Conservation (phyloP, 192 early-diverging fungal genomes). For the Entrophospora sp. region DNA sequence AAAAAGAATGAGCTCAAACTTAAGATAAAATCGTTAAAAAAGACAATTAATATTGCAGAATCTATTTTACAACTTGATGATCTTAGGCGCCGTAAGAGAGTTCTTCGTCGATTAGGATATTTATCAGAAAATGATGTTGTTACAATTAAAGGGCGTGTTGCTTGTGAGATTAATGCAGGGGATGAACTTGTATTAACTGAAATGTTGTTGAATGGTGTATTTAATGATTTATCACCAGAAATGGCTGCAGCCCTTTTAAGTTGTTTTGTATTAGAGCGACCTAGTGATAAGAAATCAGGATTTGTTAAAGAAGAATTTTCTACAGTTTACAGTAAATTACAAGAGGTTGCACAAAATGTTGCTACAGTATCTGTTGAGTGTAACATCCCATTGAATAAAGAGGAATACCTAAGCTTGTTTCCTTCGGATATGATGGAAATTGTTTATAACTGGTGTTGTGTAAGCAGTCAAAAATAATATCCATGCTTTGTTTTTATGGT, state of each 20-base stretch:
- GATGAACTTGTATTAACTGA: slow-evolving; percentile 94
- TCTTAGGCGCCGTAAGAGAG: slow-evolving; percentile 80
- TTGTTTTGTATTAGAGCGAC: slow-evolving; percentile 87
- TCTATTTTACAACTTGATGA: slow-evolving; percentile 88
- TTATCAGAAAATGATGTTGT: slow-evolving; percentile 77
- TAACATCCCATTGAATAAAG: slow-evolving; percentile 78
- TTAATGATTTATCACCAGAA: slow-evolving; percentile 86
- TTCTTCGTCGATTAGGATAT: slow-evolving; percentile 86
- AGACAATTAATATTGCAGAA: slow-evolving; percentile 67
- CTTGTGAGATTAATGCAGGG: slow-evolving; percentile 91
- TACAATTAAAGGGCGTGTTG: slow-evolving; percentile 95
- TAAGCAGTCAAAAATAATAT: slow-evolving; percentile 17
- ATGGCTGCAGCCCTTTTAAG: slow-evolving; percentile 78
- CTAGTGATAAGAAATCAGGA: slow-evolving; percentile 42
- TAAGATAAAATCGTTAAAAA: slow-evolving; percentile 60
- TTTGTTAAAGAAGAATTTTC: slow-evolving; percentile 68
- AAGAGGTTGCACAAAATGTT: slow-evolving; percentile 77
- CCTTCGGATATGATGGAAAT: slow-evolving; percentile 88
- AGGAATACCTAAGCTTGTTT: slow-evolving; percentile 82
- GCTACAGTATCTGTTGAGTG: slow-evolving; percentile 81
- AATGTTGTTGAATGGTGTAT: slow-evolving; percentile 93
- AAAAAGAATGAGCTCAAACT: slow-evolving; percentile 50
- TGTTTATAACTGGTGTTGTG: slow-evolving; percentile 76
- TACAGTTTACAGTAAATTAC: slow-evolving; percentile 65
- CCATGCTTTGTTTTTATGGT: background rate